phyloP scores from a whole-genome alignment of 768 basidiomycete species.

The Lepiota venenata region DNA sequence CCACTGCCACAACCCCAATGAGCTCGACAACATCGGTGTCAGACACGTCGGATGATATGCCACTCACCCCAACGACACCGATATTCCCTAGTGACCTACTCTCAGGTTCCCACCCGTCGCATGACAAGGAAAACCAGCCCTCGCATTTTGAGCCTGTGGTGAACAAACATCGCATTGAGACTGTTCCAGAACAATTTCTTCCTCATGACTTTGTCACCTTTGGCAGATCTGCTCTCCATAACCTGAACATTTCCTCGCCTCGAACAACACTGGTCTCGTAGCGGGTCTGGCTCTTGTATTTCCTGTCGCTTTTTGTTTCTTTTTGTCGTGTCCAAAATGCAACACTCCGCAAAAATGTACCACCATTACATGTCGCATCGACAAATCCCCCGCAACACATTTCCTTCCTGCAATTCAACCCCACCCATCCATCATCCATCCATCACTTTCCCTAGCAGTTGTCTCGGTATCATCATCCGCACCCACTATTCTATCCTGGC shows the following conservation, averaged over 20 bases:
- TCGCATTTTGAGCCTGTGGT: slow-evolving; percentile 69
- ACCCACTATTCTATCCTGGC: slow-evolving; percentile 44
- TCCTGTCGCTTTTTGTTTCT: slow-evolving; percentile 37
- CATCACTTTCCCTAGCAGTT: slow-evolving; percentile 67
- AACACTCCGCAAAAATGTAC: slow-evolving; percentile 76
- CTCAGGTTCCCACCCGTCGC: slow-evolving; percentile 45
- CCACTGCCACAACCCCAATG: slow-evolving; percentile 67
- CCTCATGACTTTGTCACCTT: slow-evolving; percentile 81
- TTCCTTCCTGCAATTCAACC: slow-evolving; percentile 47
- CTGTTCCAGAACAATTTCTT: slow-evolving; percentile 70
- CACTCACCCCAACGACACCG: slow-evolving; percentile 76
- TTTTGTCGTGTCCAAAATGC: slow-evolving; percentile 49
- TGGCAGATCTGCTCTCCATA: slow-evolving; percentile 76
- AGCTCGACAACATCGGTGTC: slow-evolving; percentile 72
- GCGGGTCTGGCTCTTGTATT: slow-evolving; percentile 31
- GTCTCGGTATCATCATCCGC: slow-evolving; percentile 42
- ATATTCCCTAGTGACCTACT: slow-evolving; percentile 60
- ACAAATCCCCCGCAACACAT: slow-evolving; percentile 45
- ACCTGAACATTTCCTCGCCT: slow-evolving; percentile 68
- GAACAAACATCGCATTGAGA: slow-evolving; percentile 68
- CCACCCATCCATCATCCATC: slow-evolving; percentile 49
- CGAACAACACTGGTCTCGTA: slow-evolving; percentile 60
- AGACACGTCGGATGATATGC: slow-evolving; percentile 81
- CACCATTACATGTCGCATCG: slow-evolving; percentile 64
- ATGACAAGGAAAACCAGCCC: slow-evolving; percentile 80